These are phyloP conservation scores for Trichosanthes cucumerina DNA, from an alignment of 306 rosid genomes.

Conservation along the genomic window DNA sequence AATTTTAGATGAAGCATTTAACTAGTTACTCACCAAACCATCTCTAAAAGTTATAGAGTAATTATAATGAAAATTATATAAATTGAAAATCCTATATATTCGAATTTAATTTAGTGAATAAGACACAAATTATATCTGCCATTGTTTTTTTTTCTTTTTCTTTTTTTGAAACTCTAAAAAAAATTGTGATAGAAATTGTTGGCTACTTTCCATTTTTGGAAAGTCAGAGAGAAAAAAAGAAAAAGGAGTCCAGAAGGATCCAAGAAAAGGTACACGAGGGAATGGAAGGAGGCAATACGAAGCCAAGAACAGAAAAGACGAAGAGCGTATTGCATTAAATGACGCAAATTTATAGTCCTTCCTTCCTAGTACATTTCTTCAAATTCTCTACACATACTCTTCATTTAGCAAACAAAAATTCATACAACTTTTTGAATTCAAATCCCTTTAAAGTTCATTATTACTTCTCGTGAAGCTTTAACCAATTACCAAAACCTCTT, in stretches of 20 bases:
- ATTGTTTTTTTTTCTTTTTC: too few relatives aligned
- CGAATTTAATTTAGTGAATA: too few relatives aligned
- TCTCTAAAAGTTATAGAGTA: too few relatives aligned
- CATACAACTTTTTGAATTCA: not conserved
- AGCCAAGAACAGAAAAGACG: not conserved
- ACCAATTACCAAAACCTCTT: not conserved
- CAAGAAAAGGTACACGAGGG: not conserved
- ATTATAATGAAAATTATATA: too few relatives aligned
- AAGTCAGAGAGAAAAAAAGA: not conserved
- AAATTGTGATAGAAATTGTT: too few relatives aligned
- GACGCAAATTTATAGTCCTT: not conserved
- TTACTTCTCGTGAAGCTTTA: slow-evolving; percentile 63
- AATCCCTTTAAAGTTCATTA: slow-evolving; percentile 32
- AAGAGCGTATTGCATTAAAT: slow-evolving; percentile 7
- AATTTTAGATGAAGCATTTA: too few relatives aligned
- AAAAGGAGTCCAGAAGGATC: not conserved
- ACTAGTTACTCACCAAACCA: too few relatives aligned
- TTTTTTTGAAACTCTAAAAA: too few relatives aligned
- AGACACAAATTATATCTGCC: too few relatives aligned
- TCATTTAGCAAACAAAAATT: not conserved
- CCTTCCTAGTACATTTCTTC: not conserved
- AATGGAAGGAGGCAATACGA: not conserved
- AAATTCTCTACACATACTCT: not conserved
- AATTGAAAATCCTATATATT: too few relatives aligned
- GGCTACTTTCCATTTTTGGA: too few relatives aligned